Percentiles rank a stretch among this genome's conserved stretches.
Evolutionary conservation across 225 moss, liverwort and hornwort genomes (phyloP).

Genomic region (Pseudisothecium myosuroides): DNA sequence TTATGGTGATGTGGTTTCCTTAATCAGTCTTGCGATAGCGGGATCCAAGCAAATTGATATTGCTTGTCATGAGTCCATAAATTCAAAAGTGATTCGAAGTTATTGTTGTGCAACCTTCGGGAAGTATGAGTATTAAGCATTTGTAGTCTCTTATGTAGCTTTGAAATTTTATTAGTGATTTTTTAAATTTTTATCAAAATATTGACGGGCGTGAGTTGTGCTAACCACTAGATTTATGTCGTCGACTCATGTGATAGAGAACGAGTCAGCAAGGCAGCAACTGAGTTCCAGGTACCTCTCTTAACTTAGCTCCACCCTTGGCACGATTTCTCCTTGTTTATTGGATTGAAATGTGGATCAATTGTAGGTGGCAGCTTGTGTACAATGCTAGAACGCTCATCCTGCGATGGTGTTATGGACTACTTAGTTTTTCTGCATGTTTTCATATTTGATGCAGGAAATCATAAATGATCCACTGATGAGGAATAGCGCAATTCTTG

Average conservation of each 20-base stretch:
- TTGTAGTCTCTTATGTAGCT: background rate
- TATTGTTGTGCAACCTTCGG: background rate
- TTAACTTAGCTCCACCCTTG: background rate
- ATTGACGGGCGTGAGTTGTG: background rate
- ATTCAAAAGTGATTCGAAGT: background rate
- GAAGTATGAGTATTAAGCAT: background rate
- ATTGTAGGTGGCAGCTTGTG: background rate
- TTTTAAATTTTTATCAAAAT: background rate
- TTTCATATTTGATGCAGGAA: slow-evolving; percentile 22
- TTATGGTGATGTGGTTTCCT: background rate
- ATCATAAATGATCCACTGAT: slow-evolving; percentile 78
- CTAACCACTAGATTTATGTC: slow-evolving; percentile 70
- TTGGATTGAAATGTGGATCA: background rate
- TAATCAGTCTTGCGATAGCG: background rate
- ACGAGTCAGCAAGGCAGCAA: slow-evolving; percentile 58
- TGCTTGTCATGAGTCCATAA: background rate
- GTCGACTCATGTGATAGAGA: slow-evolving; percentile 82
- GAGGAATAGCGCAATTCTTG: slow-evolving; percentile 85
- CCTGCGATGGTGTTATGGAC: background rate
- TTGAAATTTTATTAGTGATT: background rate
- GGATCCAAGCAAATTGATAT: background rate
- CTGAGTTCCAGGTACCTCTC: slow-evolving; percentile 67
- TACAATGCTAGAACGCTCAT: background rate
- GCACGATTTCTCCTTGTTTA: background rate
- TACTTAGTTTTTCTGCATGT: background rate